Evolutionary conservation across 192 early-diverging fungal species (phyloP), one percentile per base, ranked within the genome.

Genomic region (Umbelopsis vinacea): DNA sequence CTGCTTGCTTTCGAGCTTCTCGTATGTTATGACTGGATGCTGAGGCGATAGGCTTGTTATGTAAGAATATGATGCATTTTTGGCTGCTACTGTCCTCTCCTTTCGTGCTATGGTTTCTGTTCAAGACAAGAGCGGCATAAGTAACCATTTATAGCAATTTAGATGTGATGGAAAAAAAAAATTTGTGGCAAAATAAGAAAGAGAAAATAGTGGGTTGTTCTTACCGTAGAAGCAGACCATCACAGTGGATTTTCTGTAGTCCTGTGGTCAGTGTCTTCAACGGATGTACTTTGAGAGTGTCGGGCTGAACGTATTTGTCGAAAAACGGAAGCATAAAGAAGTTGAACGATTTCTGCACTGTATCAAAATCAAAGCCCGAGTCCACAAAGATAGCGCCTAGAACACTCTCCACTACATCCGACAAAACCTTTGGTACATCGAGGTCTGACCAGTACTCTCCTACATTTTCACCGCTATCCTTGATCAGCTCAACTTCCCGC

Each of bases 301-400:
- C 78, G 7, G 79, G 74, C 6, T 78, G 78, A 15, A 88, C 66
- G 71, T 88, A 83, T 0, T 72, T 67, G 24, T 79, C 76, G 9
- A 86, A 26, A 14, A 83, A 66, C 2, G 84, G 83, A 48, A 57
- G 24, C 11, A 86, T 75, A 67, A 76, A 79, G 5, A 57, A 53
- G 4, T 37, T 24, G 33, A 84, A 92, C 9, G 86, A 50, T 9
- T 74, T 63, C 15, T 81, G 66, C 6, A 83, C 86, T 2, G 82
- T 79, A 0, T 83, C 81, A 57, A 86, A 66, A 69, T 91, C 76
- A 77, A 93, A 94, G 0, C 85, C 86, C 43, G 89, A 88, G 76
- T 98, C 96, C 21, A 96, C 86, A 74, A 92, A 93, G 6, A 96
- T 80, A 7, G 96, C 95, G 4, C 96, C 96, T 14, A 95, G 46